Conservation (phyloP, 164 flowering plant genomes). For the Malania oleifera region DNA sequence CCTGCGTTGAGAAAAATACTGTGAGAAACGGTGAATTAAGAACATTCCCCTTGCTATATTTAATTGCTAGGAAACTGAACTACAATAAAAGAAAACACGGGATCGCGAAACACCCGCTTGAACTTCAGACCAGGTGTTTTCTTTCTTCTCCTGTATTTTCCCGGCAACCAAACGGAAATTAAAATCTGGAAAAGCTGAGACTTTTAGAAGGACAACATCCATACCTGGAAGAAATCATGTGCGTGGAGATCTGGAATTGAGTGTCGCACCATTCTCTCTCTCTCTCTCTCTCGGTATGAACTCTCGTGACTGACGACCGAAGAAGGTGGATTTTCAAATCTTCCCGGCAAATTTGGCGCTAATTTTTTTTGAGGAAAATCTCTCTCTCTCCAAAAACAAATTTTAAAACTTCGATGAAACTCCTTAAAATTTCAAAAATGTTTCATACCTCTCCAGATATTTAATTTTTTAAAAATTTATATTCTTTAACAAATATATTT, state of each 20-base stretch:
- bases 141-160: background rate
- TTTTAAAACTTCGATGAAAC: no score
- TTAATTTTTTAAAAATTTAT: no score
- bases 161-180: constrained; percentile 11
- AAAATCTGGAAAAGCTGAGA: background rate
- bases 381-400: no score
- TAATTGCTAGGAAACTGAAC: background rate
- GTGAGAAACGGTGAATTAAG: background rate
- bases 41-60: background rate
- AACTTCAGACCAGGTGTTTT: background rate
- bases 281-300: background rate
- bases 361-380: no score
- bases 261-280: background rate
- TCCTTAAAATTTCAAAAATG: no score
- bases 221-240: background rate
- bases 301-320: no score
- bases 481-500: no score
- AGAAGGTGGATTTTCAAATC: no score
- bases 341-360: no score
- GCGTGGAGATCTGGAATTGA: background rate
- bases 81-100: background rate
- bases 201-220: background rate
- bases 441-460: no score
- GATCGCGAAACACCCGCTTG: background rate
- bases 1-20: background rate